phyloP scores from a whole-genome alignment of 441 rosid genomes.

The Jatropha podagrica region DNA sequence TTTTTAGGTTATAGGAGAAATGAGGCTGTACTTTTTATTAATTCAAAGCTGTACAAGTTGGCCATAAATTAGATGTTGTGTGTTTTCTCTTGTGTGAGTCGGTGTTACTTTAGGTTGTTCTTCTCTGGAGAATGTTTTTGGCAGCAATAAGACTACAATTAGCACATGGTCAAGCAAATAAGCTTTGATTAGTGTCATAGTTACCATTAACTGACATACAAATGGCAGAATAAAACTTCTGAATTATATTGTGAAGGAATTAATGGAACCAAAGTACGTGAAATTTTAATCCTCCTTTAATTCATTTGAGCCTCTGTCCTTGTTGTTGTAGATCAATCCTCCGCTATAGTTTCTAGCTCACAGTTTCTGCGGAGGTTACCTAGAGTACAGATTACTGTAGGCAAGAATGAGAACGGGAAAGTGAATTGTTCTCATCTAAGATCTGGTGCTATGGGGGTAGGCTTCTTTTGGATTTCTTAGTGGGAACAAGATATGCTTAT shows the following conservation, averaged over 20 bases:
- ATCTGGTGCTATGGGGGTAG: background rate
- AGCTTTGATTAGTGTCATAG: background rate
- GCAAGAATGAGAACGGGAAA: background rate
- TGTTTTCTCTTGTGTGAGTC: background rate
- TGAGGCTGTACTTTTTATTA: background rate
- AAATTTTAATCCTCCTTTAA: background rate
- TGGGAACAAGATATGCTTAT: background rate
- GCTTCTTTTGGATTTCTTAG: background rate
- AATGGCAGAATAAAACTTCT: background rate
- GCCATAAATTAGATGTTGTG: background rate
- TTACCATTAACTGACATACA: background rate
- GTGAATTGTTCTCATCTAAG: background rate
- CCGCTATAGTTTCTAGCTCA: background rate
- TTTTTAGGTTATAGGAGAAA: background rate
- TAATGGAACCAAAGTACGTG: background rate
- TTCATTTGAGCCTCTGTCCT: background rate
- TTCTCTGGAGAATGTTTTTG: background rate
- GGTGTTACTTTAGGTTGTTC: background rate
- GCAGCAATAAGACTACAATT: background rate
- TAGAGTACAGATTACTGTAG: background rate
- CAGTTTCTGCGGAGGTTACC: background rate
- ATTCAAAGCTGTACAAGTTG: background rate
- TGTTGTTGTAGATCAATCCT: background rate
- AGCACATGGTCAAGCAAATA: background rate
- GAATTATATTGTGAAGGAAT: background rate